Base-by-base conservation (phyloP, 495 filamentous ascomycete species). In the Aspergillus ostianus region DNA sequence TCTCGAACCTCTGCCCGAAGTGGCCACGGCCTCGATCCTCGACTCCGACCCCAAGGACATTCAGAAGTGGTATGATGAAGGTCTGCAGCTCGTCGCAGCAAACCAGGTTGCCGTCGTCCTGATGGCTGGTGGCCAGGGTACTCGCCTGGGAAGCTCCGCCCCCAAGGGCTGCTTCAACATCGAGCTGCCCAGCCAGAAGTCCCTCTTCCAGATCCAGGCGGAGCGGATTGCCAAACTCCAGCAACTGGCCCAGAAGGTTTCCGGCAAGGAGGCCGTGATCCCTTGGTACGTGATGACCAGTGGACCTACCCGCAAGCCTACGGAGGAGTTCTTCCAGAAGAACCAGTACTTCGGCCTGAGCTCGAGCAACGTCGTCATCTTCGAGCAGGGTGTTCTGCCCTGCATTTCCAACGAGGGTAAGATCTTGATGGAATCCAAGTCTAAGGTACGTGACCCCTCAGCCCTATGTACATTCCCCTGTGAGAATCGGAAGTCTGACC, bases 211-310 rank as follows among this genome's bases (percentile, higher is more conserved):
- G 79, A 89, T 98, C 56, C 95, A 98, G 75, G 94, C 89, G 17
- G 91, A 99, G 85, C 79, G 95, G 47, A 99, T 99, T 66, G 76
- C 78, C 58, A 93, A 90, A 79, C 75, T 97, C n/a, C 90, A 98
- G 74, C 69, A 84, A 56, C 76, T 98, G 56, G 92, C 92, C n/a
- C 77, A 83, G 55, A 87, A 90, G 79, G 80, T 84, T 59, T 81
- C 86, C 52, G 83, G 83, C 18, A 72, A 78, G 63, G 80, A 83
- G 58, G 88, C 90, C 30, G 83, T 87, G 8, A 87, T 99, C 30
- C 95, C 94, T 7, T 99, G 94, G 94, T 99, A 98, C 77, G 89
- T 99, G 68, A 99, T 99, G 94, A 99, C 94, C 60, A 96, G 91
- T 65, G 94, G 94, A 10, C 95, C 94, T n/a, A 99, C 94, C 13